These are phyloP conservation scores for Blastocystis hominis DNA, from an alignment of 352 stramenopile species.

Conservation along the genomic window DNA sequence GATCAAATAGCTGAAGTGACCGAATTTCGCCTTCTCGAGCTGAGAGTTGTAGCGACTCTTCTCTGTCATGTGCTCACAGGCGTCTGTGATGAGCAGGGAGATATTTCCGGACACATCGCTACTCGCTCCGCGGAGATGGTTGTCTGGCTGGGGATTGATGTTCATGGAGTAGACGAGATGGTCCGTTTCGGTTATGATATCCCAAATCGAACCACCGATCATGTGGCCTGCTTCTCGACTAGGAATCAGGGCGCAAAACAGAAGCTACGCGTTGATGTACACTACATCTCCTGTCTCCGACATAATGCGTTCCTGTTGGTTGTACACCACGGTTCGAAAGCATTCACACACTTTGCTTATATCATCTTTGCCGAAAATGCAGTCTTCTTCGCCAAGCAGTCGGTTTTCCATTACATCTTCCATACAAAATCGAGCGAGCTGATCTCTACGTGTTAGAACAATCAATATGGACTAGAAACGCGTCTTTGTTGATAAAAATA, in stretches of 20 bases:
- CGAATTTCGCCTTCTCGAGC: conserved; percentile 26
- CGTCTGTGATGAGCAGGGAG: conserved; percentile 47
- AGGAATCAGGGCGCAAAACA: not conserved
- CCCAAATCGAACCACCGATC: conserved; percentile 54
- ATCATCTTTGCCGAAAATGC: conserved; percentile 61
- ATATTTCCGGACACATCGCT: not conserved
- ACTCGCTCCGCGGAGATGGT: conserved; percentile 15
- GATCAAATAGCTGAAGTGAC: conserved; percentile 29
- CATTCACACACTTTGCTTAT: conserved; percentile 60
- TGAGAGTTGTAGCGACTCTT: not conserved
- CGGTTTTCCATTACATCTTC: conserved; percentile 52
- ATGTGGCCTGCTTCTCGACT: conserved; percentile 50
- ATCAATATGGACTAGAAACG: not conserved
- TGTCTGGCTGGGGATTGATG: conserved; percentile 45
- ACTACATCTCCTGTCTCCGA: not conserved
- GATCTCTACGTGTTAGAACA: not conserved
- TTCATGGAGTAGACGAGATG: conserved; percentile 58
- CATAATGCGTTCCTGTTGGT: conserved; percentile 60
- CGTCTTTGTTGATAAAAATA: conserved; percentile 53
- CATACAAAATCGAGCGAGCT: conserved; percentile 14
- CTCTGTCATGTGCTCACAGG: conserved; percentile 28
- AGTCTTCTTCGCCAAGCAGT: conserved; percentile 54
- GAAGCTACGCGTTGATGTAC: conserved; percentile 39
- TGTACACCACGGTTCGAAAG: conserved; percentile 63
- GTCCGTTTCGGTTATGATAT: conserved; percentile 51